Evolutionary conservation across 2,329 filamentous ascomycete species (phyloP).

Genomic region (Chrysoporthe puriensis): DNA sequence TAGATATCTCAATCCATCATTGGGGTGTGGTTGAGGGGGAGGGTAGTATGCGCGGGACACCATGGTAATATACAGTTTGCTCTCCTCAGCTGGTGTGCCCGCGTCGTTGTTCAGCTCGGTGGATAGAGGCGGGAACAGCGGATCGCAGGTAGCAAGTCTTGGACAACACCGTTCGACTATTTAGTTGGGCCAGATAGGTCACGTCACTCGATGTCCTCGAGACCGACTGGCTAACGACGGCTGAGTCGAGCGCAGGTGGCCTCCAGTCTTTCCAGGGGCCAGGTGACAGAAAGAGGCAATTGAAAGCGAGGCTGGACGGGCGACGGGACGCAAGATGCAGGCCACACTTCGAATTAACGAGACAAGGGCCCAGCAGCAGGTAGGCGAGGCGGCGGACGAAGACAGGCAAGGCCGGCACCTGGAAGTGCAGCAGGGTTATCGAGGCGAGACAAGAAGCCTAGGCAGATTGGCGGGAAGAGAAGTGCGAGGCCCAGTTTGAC

Average conservation of each 20-base stretch:
- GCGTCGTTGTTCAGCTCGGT: slow-evolving; percentile 5
- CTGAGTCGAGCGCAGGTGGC: slow-evolving; percentile 22
- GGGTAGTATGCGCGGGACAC: slow-evolving; percentile 47
- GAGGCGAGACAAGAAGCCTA: slow-evolving; percentile 25
- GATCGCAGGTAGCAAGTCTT: slow-evolving; percentile 7
- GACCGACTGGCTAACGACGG: slow-evolving; percentile 23
- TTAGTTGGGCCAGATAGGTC: slow-evolving; percentile 16
- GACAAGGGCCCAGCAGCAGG: slow-evolving; percentile 15
- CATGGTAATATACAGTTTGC: slow-evolving; percentile 40
- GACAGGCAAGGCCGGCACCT: slow-evolving; percentile 13
- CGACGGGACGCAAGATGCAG: slow-evolving; percentile 26
- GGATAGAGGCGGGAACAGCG: slow-evolving; percentile 3
- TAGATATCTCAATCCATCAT: slow-evolving; percentile 44
- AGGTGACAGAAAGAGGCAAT: slow-evolving; percentile 25
- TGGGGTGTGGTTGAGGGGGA: slow-evolving; percentile 31
- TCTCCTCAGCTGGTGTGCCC: slow-evolving; percentile 1
- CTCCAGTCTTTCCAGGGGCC: slow-evolving; percentile 11
- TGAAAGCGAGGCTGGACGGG: slow-evolving; percentile 27
- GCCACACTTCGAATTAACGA: slow-evolving; percentile 16
- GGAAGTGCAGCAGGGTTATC: slow-evolving; percentile 19
- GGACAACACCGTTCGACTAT: slow-evolving; percentile 10
- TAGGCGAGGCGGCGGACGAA: slow-evolving; percentile 19
- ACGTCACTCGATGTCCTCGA: slow-evolving; percentile 22
- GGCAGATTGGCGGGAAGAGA: slow-evolving; percentile 13
- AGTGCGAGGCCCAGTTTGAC: slow-evolving; percentile 15